Conservation (phyloP, 2,329 filamentous ascomycete genomes). For the Phialophora expanda region DNA sequence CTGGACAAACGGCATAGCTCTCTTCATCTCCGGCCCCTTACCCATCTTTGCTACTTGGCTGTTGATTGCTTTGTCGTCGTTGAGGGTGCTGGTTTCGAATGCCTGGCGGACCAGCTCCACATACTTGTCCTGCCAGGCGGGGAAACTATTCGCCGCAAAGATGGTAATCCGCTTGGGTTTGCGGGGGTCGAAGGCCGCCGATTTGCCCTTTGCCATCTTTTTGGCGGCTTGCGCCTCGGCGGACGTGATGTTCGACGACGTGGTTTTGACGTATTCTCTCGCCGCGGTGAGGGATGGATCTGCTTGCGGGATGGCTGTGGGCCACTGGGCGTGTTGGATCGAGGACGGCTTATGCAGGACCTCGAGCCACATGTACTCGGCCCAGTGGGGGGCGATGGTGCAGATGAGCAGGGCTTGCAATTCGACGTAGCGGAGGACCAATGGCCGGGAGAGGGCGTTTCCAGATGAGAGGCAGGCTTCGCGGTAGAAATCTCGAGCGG, state of each 20-base stretch:
- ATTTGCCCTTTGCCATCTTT: constrained; percentile 92
- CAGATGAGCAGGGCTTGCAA: constrained; percentile 82
- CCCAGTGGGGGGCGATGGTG: constrained; percentile 89
- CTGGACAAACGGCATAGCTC: constrained; percentile 97
- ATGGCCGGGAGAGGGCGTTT: constrained; percentile 83
- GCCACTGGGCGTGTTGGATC: constrained; percentile 80
- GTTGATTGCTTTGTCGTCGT: constrained; percentile 80
- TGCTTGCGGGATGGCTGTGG: constrained; percentile 65
- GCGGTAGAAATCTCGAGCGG: constrained; percentile 86
- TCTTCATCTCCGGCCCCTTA: constrained; percentile 74
- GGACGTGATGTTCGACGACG: constrained; percentile 78
- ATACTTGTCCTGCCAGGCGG: constrained; percentile 89
- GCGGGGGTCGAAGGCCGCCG: constrained; percentile 81
- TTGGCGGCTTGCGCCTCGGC: constrained; percentile 77
- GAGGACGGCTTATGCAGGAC: constrained; percentile 76
- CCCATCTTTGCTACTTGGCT: constrained; percentile 76
- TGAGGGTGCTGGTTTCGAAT: constrained; percentile 67
- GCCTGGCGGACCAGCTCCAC: constrained; percentile 76
- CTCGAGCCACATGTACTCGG: constrained; percentile 93
- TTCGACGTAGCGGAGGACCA: constrained; percentile 80
- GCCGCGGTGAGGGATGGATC: constrained; percentile 74
- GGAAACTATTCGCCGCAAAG: constrained; percentile 79
- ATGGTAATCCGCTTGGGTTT: constrained; percentile 91
- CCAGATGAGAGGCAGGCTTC: constrained; percentile 77
- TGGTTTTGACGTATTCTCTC: constrained; percentile 78